Conservation (phyloP, 106 monocot species). For the Gastrodia elata region DNA sequence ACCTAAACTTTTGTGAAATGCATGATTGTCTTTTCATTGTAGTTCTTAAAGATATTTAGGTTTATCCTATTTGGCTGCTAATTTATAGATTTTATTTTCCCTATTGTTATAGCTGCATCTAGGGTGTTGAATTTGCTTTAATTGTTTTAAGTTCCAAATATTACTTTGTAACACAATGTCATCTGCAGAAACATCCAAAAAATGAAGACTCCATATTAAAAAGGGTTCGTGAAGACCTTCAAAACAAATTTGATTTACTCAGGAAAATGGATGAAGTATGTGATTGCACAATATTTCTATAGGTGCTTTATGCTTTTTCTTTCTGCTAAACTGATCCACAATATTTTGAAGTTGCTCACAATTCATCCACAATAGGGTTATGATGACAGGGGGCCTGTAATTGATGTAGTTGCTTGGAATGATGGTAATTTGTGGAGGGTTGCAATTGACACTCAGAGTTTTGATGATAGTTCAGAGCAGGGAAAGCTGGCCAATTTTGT, state of each 20-base stretch:
- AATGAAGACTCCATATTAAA: slow-evolving; percentile 55
- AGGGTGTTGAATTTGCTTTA: background rate
- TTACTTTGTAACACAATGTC: background rate
- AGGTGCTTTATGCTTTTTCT: background rate
- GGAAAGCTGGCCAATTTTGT: slow-evolving; percentile 86
- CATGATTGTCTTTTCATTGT: background rate
- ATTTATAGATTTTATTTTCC: background rate
- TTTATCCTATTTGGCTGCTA: background rate
- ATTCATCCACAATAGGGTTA: slow-evolving; percentile 48
- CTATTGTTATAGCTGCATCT: background rate
- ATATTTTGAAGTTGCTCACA: background rate
- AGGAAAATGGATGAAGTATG: slow-evolving; percentile 77
- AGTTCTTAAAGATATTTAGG: background rate
- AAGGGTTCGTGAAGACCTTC: slow-evolving; percentile 67
- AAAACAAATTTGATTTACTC: slow-evolving; percentile 79
- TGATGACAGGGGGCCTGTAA: slow-evolving; percentile 90
- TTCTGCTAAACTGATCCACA: background rate
- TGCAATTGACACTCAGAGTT: slow-evolving; percentile 77
- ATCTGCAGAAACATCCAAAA: slow-evolving; percentile 64
- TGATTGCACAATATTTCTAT: background rate
- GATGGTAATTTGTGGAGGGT: slow-evolving; percentile 95
- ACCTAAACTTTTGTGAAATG: background rate
- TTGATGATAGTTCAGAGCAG: slow-evolving; percentile 44
- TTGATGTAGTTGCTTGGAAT: slow-evolving; percentile 90
- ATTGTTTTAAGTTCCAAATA: background rate